Conservation (phyloP, 352 stramenopile species). For the Phytopythium mirpurense region DNA sequence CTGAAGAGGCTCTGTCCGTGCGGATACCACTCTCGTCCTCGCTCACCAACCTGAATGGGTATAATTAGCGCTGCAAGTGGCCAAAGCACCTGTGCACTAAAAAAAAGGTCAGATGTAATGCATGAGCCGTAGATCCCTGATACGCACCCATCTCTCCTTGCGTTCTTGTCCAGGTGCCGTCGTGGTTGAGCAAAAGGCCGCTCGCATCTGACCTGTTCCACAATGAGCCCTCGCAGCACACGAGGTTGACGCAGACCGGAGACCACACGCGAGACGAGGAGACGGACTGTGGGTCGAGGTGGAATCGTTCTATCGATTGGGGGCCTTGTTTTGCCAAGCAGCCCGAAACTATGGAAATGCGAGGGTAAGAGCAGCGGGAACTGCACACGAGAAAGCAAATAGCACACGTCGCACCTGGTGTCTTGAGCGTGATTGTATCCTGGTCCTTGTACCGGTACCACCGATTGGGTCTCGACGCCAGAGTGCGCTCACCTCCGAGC, state of each 20-base stretch:
- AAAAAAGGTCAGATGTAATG: too few species aligned
- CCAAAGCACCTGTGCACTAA: too few species aligned
- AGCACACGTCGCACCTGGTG: constrained; percentile 4
- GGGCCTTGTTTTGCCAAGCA: constrained; percentile 1
- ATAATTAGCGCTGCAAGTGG: not conserved
- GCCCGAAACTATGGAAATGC: not conserved
- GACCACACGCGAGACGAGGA: not conserved
- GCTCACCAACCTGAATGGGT: not conserved
- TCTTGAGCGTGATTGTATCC: not conserved
- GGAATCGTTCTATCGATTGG: constrained; percentile 6
- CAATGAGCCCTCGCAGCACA: too few species aligned
- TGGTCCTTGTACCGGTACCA: not conserved
- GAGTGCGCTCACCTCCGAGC: not conserved
- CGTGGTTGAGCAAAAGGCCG: too few species aligned
- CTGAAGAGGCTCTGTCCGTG: not conserved
- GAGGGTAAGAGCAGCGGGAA: not conserved
- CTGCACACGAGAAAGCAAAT: not conserved
- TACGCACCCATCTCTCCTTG: not conserved
- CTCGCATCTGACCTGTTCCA: too few species aligned
- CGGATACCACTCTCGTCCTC: not conserved
- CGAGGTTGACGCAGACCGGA: too few species aligned
- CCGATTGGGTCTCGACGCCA: not conserved
- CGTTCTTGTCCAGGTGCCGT: not conserved
- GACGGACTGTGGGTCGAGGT: not conserved
- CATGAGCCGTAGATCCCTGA: too few species aligned